phyloP scores from a whole-genome alignment of 805 yeast species.

The Zygosaccharomyces pseudorouxii region DNA sequence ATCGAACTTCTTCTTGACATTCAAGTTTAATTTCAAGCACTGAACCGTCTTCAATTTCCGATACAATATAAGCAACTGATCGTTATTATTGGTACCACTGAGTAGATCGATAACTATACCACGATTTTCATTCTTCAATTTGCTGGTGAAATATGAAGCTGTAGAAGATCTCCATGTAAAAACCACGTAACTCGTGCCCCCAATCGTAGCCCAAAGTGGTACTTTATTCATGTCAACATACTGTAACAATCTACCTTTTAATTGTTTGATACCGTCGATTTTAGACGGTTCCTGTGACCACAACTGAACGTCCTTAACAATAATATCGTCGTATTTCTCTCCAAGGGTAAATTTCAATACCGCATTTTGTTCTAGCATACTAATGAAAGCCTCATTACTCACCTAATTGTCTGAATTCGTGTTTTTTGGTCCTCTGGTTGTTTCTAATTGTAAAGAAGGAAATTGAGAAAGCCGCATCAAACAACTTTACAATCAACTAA shows the following conservation, averaged over 20 bases:
- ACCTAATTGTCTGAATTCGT: neutral
- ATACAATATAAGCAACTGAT: conserved; percentile 7
- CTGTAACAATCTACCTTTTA: conserved; percentile 19
- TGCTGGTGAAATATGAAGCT: conserved; percentile 26
- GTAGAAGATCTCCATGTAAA: conserved; percentile 28
- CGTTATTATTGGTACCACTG: neutral
- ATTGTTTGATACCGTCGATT: neutral
- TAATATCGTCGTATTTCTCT: conserved; percentile 16
- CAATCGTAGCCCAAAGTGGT: conserved; percentile 28
- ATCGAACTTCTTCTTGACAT: conserved; percentile 13
- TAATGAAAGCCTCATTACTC: neutral
- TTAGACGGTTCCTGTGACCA: conserved; percentile 17
- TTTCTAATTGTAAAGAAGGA: neutral
- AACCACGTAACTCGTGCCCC: conserved; percentile 13
- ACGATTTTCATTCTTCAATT: conserved; percentile 21
- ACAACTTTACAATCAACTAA: neutral
- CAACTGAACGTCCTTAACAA: conserved; percentile 28
- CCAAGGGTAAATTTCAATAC: conserved; percentile 24
- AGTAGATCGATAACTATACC: conserved; percentile 22
- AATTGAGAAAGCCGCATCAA: neutral
- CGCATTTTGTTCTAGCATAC: conserved; percentile 13
- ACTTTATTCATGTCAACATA: conserved; percentile 23
- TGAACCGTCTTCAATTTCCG: conserved; percentile 5
- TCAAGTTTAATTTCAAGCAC: conserved; percentile 12
- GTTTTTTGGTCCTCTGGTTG: neutral